Evolutionary conservation across 495 filamentous ascomycete genomes (phyloP).

Genomic region (Penicillium malachiteum): DNA sequence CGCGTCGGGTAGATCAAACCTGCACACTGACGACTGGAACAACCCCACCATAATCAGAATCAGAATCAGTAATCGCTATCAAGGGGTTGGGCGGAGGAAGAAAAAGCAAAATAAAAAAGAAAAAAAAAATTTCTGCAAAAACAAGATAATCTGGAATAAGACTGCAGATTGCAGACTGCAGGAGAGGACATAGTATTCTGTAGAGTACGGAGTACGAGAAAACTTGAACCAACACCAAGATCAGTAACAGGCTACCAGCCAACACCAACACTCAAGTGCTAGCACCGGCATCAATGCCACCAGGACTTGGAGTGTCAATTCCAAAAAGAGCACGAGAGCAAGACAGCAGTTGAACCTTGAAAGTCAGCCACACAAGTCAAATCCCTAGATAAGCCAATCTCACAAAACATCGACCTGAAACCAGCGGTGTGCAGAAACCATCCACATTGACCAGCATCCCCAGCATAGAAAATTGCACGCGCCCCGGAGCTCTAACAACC

Average conservation of each 20-base stretch:
- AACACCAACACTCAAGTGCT: no score
- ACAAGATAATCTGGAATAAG: no score
- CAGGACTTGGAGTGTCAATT: no score
- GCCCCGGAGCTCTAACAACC: not conserved
- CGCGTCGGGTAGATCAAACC: not conserved
- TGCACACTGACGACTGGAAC: not conserved
- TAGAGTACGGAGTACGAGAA: no score
- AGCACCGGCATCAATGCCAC: no score
- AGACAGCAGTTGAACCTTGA: not conserved
- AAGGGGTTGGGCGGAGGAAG: not conserved
- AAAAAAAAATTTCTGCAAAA: not conserved
- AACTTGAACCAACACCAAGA: no score
- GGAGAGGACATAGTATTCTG: no score
- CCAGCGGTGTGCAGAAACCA: slow-evolving; percentile 13
- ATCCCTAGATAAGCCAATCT: slow-evolving; percentile 9
- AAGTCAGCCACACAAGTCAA: not conserved
- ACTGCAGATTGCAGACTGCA: no score
- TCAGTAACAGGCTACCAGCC: no score
- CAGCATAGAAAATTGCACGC: not conserved
- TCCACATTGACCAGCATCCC: slow-evolving; percentile 6
- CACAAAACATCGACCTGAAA: slow-evolving; percentile 2
- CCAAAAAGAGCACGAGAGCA: no score
- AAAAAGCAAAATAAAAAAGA: not conserved
- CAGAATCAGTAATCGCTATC: not conserved
- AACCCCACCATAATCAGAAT: not conserved